Conservation (phyloP, 495 filamentous ascomycete genomes). For the Xylaria bambusicola region DNA sequence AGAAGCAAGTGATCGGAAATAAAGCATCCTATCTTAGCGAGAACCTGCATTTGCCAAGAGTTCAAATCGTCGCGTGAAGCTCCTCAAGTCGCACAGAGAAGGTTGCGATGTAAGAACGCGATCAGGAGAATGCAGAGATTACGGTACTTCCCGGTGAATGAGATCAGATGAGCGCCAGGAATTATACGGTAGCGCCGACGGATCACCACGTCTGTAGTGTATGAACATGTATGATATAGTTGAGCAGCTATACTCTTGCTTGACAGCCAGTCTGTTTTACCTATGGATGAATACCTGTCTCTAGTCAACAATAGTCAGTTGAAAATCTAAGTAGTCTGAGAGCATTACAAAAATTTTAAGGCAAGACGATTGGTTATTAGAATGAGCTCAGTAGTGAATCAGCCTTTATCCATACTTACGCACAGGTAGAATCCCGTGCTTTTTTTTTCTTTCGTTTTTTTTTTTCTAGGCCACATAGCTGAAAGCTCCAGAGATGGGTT, state of each 20-base stretch:
- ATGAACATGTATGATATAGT: too few species aligned
- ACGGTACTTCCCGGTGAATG: background rate
- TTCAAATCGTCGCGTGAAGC: conserved; percentile 17
- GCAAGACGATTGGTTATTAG: too few species aligned
- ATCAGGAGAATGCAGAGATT: background rate
- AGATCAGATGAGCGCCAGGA: background rate
- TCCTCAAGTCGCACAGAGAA: conserved; percentile 14
- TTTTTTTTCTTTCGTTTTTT: too few species aligned
- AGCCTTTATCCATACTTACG: too few species aligned
- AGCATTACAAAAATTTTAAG: too few species aligned
- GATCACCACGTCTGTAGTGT: too few species aligned
- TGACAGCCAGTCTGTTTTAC: background rate
- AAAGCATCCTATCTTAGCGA: background rate
- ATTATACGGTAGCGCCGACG: too few species aligned
- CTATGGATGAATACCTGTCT: too few species aligned
- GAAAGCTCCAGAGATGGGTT: background rate
- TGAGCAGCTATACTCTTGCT: background rate
- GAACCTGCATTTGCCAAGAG: background rate
- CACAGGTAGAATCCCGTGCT: too few species aligned
- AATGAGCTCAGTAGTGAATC: too few species aligned
- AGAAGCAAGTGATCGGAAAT: conserved; percentile 4
- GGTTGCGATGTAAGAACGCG: background rate
- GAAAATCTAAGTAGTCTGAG: too few species aligned
- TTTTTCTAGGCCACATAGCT: background rate
- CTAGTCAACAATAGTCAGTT: too few species aligned